A percentile compares a stretch with the other conserved stretches of the same genome.
Conservation (phyloP, 2,329 filamentous ascomycete genomes). For the Dothideomycetes sp. region DNA sequence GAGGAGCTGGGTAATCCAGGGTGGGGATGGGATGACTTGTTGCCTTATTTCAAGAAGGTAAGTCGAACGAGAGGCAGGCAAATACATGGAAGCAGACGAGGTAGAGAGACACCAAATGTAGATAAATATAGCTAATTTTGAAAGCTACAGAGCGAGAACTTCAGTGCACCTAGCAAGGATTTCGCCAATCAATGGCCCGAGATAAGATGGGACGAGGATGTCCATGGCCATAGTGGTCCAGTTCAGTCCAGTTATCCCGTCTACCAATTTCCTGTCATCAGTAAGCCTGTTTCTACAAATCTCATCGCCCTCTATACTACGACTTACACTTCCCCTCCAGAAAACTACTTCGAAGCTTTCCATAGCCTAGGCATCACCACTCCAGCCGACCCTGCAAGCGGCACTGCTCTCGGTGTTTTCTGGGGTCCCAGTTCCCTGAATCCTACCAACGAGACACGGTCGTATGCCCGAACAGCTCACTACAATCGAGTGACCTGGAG, state of each 20-base stretch:
- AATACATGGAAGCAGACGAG: too few relatives aligned
- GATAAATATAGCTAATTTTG: not conserved
- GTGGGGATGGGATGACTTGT: slow-evolving; percentile 4
- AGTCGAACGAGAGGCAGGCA: too few relatives aligned
- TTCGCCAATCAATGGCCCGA: slow-evolving; percentile 12
- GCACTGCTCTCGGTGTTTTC: slow-evolving; percentile 22
- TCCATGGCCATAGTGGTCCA: slow-evolving; percentile 14
- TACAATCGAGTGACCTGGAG: slow-evolving; percentile 20
- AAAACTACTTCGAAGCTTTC: slow-evolving; percentile 14
- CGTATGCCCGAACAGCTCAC: slow-evolving; percentile 21
- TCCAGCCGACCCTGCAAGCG: slow-evolving; percentile 13
- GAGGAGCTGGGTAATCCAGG: slow-evolving; percentile 4
- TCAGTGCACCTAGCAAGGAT: slow-evolving; percentile 15
- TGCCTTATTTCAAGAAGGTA: slow-evolving; percentile 14
- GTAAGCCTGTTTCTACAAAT: too few relatives aligned
- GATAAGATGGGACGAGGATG: slow-evolving; percentile 11
- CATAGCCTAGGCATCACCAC: slow-evolving; percentile 11
- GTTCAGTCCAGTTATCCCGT: slow-evolving; percentile 12
- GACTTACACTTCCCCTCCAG: too few relatives aligned
- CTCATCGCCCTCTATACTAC: too few relatives aligned
- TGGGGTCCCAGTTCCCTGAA: slow-evolving; percentile 27
- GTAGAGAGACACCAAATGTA: too few relatives aligned
- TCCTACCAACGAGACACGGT: slow-evolving; percentile 21
- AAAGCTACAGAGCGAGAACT: slow-evolving; percentile 13
- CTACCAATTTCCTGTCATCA: slow-evolving; percentile 14